Conservation (phyloP, 805 yeast genomes). For the Brettanomyces custersianus region DNA sequence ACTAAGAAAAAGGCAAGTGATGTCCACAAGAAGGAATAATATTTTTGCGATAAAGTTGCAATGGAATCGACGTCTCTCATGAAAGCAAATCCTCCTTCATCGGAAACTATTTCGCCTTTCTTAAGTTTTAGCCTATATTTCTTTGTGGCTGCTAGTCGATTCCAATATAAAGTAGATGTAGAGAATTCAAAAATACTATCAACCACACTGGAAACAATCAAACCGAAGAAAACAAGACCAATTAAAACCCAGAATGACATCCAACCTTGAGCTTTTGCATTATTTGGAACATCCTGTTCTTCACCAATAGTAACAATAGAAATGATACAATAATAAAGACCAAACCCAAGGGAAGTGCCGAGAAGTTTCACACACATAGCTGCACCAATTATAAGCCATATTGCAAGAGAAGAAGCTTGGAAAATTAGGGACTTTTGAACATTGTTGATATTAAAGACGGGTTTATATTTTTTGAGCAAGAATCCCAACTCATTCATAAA, state of each 20-base stretch:
- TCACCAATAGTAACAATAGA: slow-evolving; percentile 73
- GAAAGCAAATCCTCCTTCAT: slow-evolving; percentile 39
- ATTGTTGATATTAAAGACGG: slow-evolving; percentile 55
- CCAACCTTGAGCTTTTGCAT: slow-evolving; percentile 47
- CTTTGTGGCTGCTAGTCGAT: slow-evolving; percentile 48
- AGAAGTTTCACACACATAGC: slow-evolving; percentile 42
- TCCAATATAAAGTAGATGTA: slow-evolving; percentile 58
- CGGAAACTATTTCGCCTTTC: not conserved
- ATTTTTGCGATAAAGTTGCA: slow-evolving; percentile 31
- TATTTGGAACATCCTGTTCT: slow-evolving; percentile 60
- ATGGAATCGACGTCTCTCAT: slow-evolving; percentile 44
- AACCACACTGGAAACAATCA: slow-evolving; percentile 62
- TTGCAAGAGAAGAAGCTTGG: slow-evolving; percentile 52
- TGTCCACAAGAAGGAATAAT: slow-evolving; percentile 31
- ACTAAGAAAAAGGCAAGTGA: slow-evolving; percentile 41
- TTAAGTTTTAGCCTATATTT: slow-evolving; percentile 1
- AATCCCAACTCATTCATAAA: slow-evolving; percentile 57
- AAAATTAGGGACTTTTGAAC: slow-evolving; percentile 69
- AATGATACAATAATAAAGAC: slow-evolving; percentile 64
- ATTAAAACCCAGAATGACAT: slow-evolving; percentile 54
- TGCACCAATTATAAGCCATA: slow-evolving; percentile 70
- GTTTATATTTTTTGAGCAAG: slow-evolving; percentile 49
- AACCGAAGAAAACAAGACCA: slow-evolving; percentile 68
- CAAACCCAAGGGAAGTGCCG: slow-evolving; percentile 48
- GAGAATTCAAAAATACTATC: slow-evolving; percentile 53